Evolutionary conservation across 495 filamentous ascomycete genomes (phyloP).

Genomic region (Aspergillus wentii): DNA sequence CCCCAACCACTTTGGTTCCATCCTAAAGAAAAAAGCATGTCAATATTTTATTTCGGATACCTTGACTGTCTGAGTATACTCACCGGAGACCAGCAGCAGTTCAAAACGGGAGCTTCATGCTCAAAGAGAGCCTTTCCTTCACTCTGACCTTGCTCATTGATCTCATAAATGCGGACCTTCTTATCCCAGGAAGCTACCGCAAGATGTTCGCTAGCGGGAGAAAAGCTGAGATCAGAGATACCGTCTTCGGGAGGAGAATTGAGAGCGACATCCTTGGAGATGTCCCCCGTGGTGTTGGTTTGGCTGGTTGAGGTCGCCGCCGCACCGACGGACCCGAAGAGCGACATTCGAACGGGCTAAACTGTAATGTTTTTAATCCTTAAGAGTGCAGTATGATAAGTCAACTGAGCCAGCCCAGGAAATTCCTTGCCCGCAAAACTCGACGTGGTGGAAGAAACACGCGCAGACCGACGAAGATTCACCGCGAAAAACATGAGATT

Average conservation of each 20-base stretch:
- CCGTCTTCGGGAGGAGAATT: slow-evolving; percentile 76
- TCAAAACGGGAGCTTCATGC: slow-evolving; percentile 71
- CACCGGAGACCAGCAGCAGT: slow-evolving; percentile 81
- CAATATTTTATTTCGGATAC: no score
- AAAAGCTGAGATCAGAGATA: slow-evolving; percentile 79
- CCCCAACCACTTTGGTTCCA: slow-evolving; percentile 73
- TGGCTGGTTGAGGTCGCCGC: slow-evolving; percentile 40
- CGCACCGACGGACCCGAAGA: slow-evolving; percentile 57
- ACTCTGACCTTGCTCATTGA: slow-evolving; percentile 63
- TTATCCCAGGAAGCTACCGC: slow-evolving; percentile 92
- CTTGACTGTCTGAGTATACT: slow-evolving; percentile 22
- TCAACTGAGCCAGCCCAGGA: background rate
- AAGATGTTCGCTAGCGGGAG: slow-evolving; percentile 69
- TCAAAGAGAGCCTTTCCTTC: slow-evolving; percentile 75
- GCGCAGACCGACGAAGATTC: no score
- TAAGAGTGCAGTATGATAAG: background rate
- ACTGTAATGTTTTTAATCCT: slow-evolving; percentile 1
- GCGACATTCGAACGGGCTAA: slow-evolving; percentile 37
- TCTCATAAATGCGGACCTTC: slow-evolving; percentile 88
- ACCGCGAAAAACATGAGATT: no score
- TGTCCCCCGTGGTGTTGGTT: slow-evolving; percentile 78
- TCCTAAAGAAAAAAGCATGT: no score
- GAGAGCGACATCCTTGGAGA: slow-evolving; percentile 80
- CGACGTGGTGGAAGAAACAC: background rate
- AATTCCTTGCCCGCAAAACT: background rate